Percentiles rank a stretch among this genome's conserved stretches.
phyloP scores from a whole-genome alignment of 192 early-diverging fungal genomes.

The Podila epigama region DNA sequence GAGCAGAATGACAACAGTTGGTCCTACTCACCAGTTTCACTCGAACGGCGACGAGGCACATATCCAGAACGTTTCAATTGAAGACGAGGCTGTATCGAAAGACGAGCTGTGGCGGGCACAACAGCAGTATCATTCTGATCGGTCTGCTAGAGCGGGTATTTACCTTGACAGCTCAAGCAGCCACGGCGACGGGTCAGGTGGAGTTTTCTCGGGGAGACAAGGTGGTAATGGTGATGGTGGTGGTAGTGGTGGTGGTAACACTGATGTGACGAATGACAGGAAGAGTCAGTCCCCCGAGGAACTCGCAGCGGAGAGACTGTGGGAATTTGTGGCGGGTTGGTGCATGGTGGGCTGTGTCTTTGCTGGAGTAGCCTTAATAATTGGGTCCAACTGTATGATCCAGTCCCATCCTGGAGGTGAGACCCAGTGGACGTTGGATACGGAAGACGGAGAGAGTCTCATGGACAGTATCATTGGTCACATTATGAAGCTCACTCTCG shows the following conservation, averaged over 20 bases:
- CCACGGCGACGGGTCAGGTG: not conserved
- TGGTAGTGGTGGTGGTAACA: not conserved
- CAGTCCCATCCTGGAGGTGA: constrained; percentile 2
- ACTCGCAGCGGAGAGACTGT: constrained; percentile 10
- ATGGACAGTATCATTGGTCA: constrained; percentile 25
- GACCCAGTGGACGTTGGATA: constrained; percentile 27
- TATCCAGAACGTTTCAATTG: not conserved
- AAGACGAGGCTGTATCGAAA: constrained; percentile 2
- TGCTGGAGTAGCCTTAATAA: constrained; percentile 8
- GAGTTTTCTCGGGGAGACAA: not conserved
- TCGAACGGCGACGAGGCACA: constrained; percentile 20
- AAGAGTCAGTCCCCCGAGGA: not conserved
- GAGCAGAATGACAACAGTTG: constrained; percentile 1
- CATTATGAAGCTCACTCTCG: constrained; percentile 23
- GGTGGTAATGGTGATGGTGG: too few species aligned
- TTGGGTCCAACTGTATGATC: constrained; percentile 6
- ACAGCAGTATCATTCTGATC: constrained; percentile 8
- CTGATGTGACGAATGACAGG: too few species aligned
- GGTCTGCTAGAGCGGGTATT: not conserved
- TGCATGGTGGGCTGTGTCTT: constrained; percentile 25
- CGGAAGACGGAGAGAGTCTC: constrained; percentile 11
- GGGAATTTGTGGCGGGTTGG: constrained; percentile 40
- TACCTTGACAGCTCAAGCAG: not conserved
- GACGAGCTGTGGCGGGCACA: constrained; percentile 28
- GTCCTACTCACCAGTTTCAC: not conserved